Conservation (phyloP, 148 eudicot genomes). For the Tetragonia tetragonoides region DNA sequence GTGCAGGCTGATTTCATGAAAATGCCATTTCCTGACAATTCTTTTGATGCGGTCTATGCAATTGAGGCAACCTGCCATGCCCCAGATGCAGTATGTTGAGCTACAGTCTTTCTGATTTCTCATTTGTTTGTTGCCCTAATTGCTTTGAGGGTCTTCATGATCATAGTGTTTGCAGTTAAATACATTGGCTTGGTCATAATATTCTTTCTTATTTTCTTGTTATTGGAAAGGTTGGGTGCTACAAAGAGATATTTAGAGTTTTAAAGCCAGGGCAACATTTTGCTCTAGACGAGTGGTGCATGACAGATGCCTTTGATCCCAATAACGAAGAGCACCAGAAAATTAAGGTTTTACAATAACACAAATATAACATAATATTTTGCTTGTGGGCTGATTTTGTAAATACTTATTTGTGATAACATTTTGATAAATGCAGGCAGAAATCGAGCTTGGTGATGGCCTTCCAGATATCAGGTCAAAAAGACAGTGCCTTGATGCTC, state of each 20-base stretch:
- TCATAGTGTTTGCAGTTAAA: neutral
- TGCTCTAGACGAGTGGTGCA: constrained; percentile 96
- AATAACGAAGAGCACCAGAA: constrained; percentile 71
- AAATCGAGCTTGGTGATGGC: constrained; percentile 89
- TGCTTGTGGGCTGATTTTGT: neutral
- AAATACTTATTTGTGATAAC: neutral
- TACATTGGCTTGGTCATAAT: neutral
- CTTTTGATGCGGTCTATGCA: constrained; percentile 88
- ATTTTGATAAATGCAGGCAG: constrained; percentile 47
- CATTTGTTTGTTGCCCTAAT: too few species aligned
- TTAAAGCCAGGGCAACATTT: constrained; percentile 92
- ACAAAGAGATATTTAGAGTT: constrained; percentile 76
- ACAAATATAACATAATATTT: neutral
- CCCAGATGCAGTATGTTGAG: constrained; percentile 70
- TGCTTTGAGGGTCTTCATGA: too few species aligned
- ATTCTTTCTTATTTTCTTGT: neutral
- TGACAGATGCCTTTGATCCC: constrained; percentile 84
- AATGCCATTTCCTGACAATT: constrained; percentile 78
- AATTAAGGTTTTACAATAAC: constrained; percentile 59
- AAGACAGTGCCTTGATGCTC: constrained; percentile 75
- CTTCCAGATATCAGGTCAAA: constrained; percentile 86
- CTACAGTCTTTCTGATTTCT: neutral
- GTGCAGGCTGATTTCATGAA: constrained; percentile 98
- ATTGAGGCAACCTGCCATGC: constrained; percentile 99
- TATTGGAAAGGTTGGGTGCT: constrained; percentile 71